Evolutionary conservation across 1,284 basidiomycete genomes (phyloP).

Genomic region (Tilletia setariae): DNA sequence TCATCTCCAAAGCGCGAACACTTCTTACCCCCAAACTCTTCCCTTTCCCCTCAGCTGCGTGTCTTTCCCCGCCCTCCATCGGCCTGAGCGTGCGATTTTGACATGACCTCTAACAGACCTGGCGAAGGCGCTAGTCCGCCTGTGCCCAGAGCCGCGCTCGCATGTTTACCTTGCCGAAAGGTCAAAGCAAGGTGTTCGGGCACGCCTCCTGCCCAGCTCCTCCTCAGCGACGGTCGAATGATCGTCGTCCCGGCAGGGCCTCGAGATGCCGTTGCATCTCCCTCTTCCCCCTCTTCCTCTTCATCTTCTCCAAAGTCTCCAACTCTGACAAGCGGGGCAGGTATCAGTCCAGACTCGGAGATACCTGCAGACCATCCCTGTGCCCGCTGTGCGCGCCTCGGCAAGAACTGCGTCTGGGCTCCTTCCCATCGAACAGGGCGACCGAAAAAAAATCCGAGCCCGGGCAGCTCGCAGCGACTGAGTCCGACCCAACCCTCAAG

Average conservation of each 20-base stretch:
- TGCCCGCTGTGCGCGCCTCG: not conserved
- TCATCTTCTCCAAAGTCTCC: not conserved
- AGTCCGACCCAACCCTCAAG: too few species aligned
- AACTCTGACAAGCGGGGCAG: not conserved
- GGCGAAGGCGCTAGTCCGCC: too few species aligned
- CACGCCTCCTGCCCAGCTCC: not conserved
- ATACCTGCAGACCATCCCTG: not conserved
- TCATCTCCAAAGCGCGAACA: too few species aligned
- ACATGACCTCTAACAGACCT: too few species aligned
- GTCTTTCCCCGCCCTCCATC: too few species aligned
- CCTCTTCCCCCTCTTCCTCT: not conserved
- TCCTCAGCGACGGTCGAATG: not conserved
- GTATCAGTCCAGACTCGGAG: not conserved
- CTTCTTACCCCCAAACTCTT: too few species aligned
- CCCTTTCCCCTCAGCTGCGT: too few species aligned
- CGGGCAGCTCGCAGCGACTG: too few species aligned
- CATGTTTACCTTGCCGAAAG: not conserved
- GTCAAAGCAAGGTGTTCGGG: constrained; percentile 7
- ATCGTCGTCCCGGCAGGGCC: constrained; percentile 6
- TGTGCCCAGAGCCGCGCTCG: not conserved
- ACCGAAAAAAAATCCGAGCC: not conserved
- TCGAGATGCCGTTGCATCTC: too few species aligned
- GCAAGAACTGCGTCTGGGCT: constrained; percentile 6
- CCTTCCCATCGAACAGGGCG: constrained; percentile 3
- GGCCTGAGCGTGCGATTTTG: too few species aligned